Percentiles rank a stretch among this genome's conserved stretches.
These are phyloP conservation scores for Nidularia pulvinata DNA, from an alignment of 768 basidiomycete genomes.

Conservation along the genomic window DNA sequence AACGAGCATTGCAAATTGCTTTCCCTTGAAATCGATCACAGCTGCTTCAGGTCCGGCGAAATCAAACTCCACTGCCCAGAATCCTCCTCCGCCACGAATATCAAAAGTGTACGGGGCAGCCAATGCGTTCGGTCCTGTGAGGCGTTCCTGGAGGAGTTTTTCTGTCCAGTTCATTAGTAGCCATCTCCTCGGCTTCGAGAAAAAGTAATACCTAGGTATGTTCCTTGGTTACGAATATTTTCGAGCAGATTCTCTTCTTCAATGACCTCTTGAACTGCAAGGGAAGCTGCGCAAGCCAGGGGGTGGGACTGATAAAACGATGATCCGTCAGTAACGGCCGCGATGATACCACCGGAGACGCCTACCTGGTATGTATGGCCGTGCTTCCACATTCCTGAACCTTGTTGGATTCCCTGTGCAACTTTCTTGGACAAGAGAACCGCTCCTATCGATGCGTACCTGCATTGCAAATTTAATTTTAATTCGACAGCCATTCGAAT, in stretches of 20 bases:
- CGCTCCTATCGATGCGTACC: conserved; percentile 83
- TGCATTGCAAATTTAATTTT: conserved; percentile 17
- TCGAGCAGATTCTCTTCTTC: conserved; percentile 67
- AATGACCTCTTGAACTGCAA: conserved; percentile 82
- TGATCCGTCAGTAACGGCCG: not conserved
- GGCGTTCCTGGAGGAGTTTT: conserved; percentile 49
- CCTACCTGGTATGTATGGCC: conserved; percentile 84
- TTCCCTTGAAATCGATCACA: conserved; percentile 47
- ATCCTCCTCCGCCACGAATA: conserved; percentile 81
- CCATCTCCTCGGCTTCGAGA: not conserved
- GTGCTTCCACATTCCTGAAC: conserved; percentile 79
- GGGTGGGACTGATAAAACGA: conserved; percentile 57
- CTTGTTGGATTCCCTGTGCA: conserved; percentile 63
- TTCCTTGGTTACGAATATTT: conserved; percentile 60
- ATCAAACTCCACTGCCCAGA: conserved; percentile 87
- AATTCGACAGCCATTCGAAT: not conserved
- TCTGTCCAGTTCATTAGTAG: conserved; percentile 17
- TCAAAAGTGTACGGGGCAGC: conserved; percentile 74
- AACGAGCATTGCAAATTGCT: conserved; percentile 64
- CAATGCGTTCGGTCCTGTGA: conserved; percentile 53
- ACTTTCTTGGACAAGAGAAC: conserved; percentile 75
- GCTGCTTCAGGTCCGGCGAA: conserved; percentile 42
- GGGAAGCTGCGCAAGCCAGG: conserved; percentile 72
- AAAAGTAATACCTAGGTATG: conserved; percentile 44
- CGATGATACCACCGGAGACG: not conserved